Percentiles rank a stretch among this genome's conserved stretches.
Conservation (phyloP, 768 basidiomycete genomes). For the Suillus hirtellus region DNA sequence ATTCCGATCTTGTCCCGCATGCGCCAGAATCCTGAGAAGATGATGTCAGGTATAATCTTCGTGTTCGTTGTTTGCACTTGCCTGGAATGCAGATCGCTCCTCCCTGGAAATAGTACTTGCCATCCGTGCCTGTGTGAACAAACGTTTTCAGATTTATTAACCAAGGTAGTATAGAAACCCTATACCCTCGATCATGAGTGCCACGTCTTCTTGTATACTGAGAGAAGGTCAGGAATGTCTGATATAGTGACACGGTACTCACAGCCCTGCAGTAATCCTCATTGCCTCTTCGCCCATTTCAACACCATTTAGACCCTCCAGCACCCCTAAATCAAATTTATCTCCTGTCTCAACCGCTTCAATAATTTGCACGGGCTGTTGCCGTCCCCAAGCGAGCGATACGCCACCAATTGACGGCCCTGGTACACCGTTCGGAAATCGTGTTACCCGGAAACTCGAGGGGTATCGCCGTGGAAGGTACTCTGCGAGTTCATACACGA, state of each 20-base stretch:
- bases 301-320: conserved; percentile 19
- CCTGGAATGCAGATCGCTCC: conserved; percentile 69
- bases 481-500: conserved; percentile 68
- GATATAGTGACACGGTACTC: conserved; percentile 27
- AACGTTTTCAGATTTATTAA: conserved; percentile 11
- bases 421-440: conserved; percentile 24
- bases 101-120: conserved; percentile 73
- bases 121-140: conserved; percentile 52
- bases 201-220: conserved; percentile 59
- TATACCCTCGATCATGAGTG: conserved; percentile 60
- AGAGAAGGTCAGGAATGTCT: conserved; percentile 3
- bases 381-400: conserved; percentile 41
- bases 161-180: conserved; percentile 12
- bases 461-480: conserved; percentile 68
- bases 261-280: conserved; percentile 63
- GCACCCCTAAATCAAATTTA: conserved; percentile 50
- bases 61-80: conserved; percentile 27
- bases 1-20: conserved; percentile 75
- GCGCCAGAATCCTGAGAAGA: conserved; percentile 66
- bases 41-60: conserved; percentile 4
- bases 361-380: conserved; percentile 50
- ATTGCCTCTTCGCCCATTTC: conserved; percentile 51
- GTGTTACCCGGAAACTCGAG: conserved; percentile 49
- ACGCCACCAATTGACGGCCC: conserved; percentile 24
- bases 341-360: conserved; percentile 49